Conservation (phyloP, 352 stramenopile species). For the Phytopythium ostracodes region DNA sequence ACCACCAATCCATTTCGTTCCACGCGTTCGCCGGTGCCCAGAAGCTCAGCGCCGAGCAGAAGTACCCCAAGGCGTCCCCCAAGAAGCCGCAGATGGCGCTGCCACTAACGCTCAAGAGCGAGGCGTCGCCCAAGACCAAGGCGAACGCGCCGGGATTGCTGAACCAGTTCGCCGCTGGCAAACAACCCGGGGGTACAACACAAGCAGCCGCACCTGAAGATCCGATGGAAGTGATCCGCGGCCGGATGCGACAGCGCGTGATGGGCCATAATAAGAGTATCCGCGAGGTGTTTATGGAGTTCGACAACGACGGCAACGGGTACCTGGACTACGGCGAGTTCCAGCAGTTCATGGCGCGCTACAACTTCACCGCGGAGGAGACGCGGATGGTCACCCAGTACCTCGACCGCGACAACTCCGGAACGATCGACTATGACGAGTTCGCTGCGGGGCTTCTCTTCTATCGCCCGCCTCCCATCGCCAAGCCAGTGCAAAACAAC, state of each 20-base stretch:
- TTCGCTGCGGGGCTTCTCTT: conserved; percentile 67
- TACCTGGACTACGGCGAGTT: conserved; percentile 68
- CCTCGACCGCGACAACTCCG: conserved; percentile 51
- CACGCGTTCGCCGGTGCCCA: conserved; percentile 42
- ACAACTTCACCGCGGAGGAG: conserved; percentile 50
- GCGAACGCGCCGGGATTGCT: conserved; percentile 11
- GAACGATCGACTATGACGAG: conserved; percentile 73
- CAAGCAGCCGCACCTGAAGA: conserved; percentile 15
- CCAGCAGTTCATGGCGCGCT: conserved; percentile 58
- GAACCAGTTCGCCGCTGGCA: background rate
- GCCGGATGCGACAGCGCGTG: conserved; percentile 52
- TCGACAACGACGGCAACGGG: conserved; percentile 52
- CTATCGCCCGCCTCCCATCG: conserved; percentile 31
- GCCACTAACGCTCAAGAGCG: conserved; percentile 24
- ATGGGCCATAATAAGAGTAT: conserved; percentile 75
- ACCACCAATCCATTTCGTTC: conserved; percentile 46
- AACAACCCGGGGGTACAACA: background rate
- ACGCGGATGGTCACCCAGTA: conserved; percentile 38
- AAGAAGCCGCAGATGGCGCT: conserved; percentile 39
- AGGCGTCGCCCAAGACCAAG: conserved; percentile 9
- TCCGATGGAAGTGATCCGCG: conserved; percentile 52
- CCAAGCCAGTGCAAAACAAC: background rate
- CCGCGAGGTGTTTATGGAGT: conserved; percentile 67
- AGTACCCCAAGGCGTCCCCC: conserved; percentile 34
- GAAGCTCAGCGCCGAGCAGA: conserved; percentile 32